Conservation (phyloP, 768 basidiomycete genomes). For the Harrya chromipes region DNA sequence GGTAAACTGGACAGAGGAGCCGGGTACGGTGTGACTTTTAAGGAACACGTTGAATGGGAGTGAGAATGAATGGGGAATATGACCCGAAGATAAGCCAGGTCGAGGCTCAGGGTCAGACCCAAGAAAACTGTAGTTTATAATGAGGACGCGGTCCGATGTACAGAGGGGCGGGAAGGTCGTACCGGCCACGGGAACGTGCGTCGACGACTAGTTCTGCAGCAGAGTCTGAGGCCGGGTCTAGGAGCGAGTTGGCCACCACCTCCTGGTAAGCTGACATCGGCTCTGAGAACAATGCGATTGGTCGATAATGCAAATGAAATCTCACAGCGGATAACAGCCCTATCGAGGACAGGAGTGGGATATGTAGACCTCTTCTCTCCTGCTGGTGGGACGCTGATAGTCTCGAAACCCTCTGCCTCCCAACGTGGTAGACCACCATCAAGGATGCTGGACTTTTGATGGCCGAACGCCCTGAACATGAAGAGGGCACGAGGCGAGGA, state of each 20-base stretch:
- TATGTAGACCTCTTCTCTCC: conserved; percentile 38
- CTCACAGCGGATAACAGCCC: conserved; percentile 44
- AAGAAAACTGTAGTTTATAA: conserved; percentile 52
- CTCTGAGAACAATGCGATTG: conserved; percentile 23
- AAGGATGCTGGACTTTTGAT: conserved; percentile 79
- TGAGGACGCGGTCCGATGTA: conserved; percentile 1
- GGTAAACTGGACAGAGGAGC: conserved; percentile 47
- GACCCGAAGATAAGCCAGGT: conserved; percentile 82
- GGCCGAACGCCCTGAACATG: conserved; percentile 93
- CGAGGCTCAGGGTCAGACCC: conserved; percentile 89
- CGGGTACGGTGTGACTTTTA: conserved; percentile 33
- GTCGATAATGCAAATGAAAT: conserved; percentile 31
- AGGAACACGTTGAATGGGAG: conserved; percentile 82
- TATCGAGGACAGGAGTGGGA: conserved; percentile 50
- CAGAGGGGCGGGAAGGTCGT: conserved; percentile 16
- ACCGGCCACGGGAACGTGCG: conserved; percentile 84
- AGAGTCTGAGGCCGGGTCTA: conserved; percentile 41
- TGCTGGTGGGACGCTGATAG: conserved; percentile 37
- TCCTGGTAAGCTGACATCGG: conserved; percentile 67
- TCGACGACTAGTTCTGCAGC: conserved; percentile 76
- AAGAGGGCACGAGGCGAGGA: conserved; percentile 90
- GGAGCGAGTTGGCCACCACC: conserved; percentile 66
- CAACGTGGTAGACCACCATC: conserved; percentile 92
- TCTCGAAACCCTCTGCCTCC: conserved; percentile 61
- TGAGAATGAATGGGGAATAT: conserved; percentile 85